These are phyloP conservation scores for Coriolopsis trogii DNA, from an alignment of 1,284 basidiomycete genomes.

Conservation along the genomic window DNA sequence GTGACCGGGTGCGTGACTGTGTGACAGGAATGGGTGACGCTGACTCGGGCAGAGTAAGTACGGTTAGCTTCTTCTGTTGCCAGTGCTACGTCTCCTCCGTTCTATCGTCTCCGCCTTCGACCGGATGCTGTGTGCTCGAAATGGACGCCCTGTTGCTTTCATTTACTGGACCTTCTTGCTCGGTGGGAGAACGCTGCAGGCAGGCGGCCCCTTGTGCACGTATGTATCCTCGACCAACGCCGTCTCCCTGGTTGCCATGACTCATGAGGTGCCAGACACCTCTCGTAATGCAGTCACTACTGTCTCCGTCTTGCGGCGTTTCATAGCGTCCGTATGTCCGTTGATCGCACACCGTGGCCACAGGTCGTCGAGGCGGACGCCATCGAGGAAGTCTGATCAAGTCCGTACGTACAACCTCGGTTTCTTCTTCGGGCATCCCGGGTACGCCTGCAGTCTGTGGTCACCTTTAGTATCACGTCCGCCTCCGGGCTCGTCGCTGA, in stretches of 20 bases:
- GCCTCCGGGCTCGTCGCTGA: not conserved
- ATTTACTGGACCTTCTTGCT: not conserved
- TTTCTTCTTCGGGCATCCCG: constrained; percentile 5
- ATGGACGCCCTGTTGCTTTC: constrained; percentile 5
- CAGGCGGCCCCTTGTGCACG: not conserved
- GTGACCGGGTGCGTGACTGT: too few relatives aligned
- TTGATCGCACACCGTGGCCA: constrained; percentile 5
- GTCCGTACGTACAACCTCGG: not conserved
- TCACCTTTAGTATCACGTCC: not conserved
- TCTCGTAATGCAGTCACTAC: constrained; percentile 4
- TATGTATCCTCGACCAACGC: constrained; percentile 1
- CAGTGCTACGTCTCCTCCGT: not conserved
- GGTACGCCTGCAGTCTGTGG: not conserved
- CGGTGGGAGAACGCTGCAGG: not conserved
- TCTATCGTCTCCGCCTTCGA: constrained; percentile 6
- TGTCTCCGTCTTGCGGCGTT: constrained; percentile 7
- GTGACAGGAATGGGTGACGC: constrained; percentile 8
- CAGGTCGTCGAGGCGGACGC: not conserved
- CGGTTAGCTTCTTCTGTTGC: not conserved
- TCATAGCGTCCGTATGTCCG: constrained; percentile 5
- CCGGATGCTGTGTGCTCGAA: constrained; percentile 8
- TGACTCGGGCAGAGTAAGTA: not conserved
- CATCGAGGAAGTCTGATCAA: not conserved
- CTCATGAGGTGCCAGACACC: not conserved
- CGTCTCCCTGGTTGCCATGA: constrained; percentile 13